Base-by-base conservation (phyloP, 2,329 filamentous ascomycete genomes). In the Verticillium alfalfae region DNA sequence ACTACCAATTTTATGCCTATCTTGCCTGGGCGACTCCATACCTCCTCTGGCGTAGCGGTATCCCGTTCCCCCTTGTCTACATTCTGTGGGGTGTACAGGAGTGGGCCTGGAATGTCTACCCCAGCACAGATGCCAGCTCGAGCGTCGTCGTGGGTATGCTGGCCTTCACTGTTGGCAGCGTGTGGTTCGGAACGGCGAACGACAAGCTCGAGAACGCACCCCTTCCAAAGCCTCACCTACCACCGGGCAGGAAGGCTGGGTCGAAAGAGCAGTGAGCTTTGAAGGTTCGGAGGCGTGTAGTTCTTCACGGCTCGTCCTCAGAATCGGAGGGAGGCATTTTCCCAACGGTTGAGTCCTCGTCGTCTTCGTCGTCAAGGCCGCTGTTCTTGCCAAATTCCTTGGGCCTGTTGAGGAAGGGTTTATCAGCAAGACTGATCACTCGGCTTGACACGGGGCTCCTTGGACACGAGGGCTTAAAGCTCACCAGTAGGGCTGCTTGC, bases 1-100 rank as follows among this genome's bases (percentile, higher is more conserved):
- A 97, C 78, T 97, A 97, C 80, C 93, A 97, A 71, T 97, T 97
- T 80, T 97, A 93, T 76, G 87, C 91, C 56, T 97, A 96, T 80
- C 84, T 96, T 63, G 91, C 90, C 34, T 97, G 93, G 93, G 85
- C 90, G 15, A 92, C 91, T 7, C 93, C 93, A 0, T 96, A 91
- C 73, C 80, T 97, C 65, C 83, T 97, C 59, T 97, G 93, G 92
- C 86, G 86, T 69, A 86, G 88, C 61, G 88, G 88, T 1, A 78
- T 88, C 63, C 87, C 89, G 68, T 88, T 90, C 0, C 71, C 89
- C 12, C 69, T 89, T 37, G 84, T 92, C 67, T 88, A 88, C 69
- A 77, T 76, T 4, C 75, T 93, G 10, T 97, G 91, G 90, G 83
- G 81, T 3, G 81, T 85, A 63, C 93, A 97, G 75, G 93, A 97